Conservation (phyloP, 1,284 basidiomycete genomes). For the Trametes versicolor region DNA sequence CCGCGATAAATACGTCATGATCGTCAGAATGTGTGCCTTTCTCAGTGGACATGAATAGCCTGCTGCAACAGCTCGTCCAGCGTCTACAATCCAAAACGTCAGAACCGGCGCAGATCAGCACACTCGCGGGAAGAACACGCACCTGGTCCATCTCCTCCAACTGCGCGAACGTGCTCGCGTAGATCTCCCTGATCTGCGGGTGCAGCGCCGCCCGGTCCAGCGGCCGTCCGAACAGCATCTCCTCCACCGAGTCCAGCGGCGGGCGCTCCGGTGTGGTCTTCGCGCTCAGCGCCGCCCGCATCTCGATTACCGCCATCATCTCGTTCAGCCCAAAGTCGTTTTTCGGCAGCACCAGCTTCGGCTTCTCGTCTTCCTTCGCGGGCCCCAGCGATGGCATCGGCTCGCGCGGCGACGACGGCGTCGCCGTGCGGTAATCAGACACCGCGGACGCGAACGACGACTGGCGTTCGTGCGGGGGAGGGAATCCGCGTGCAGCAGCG, state of each 20-base stretch:
- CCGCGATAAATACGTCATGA: conserved; percentile 23
- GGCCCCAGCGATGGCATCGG: conserved; percentile 26
- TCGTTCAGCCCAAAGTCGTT: conserved; percentile 86
- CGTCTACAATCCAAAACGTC: conserved; percentile 11
- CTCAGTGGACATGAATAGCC: conserved; percentile 31
- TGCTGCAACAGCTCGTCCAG: conserved; percentile 34
- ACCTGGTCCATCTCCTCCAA: conserved; percentile 86
- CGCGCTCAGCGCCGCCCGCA: conserved; percentile 56
- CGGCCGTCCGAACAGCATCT: conserved; percentile 75
- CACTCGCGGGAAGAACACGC: conserved; percentile 35
- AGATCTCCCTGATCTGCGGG: conserved; percentile 74
- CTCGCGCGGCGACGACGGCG: conserved; percentile 42
- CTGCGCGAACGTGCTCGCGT: conserved; percentile 74
- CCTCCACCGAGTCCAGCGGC: conserved; percentile 70
- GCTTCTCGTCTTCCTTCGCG: conserved; percentile 22
- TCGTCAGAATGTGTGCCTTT: background rate
- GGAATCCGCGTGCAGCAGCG: conserved; percentile 24
- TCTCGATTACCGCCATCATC: conserved; percentile 87
- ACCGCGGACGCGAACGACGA: conserved; percentile 72
- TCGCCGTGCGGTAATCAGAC: conserved; percentile 69
- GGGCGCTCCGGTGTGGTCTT: conserved; percentile 47
- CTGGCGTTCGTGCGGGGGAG: conserved; percentile 54
- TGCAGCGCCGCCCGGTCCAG: conserved; percentile 72
- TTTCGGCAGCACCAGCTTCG: conserved; percentile 63
- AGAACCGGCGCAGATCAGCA: background rate